Percentiles rank a stretch among this genome's conserved stretches.
phyloP scores from a whole-genome alignment of 441 rosid genomes.

The Gossypium gossypioides region DNA sequence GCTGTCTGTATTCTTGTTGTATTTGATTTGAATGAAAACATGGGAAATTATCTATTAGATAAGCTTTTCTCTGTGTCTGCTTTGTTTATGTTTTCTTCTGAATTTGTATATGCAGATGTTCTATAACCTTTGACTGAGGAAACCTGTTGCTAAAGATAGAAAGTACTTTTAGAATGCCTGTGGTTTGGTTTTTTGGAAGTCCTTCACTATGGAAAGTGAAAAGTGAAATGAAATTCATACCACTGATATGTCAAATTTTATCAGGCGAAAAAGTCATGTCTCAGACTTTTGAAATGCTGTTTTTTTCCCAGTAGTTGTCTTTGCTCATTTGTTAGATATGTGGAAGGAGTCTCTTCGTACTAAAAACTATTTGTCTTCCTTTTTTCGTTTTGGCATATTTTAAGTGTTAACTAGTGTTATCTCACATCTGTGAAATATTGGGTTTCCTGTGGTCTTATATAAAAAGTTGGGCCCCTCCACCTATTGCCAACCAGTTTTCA shows the following conservation, averaged over 20 bases:
- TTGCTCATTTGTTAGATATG: neutral
- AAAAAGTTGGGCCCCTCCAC: neutral
- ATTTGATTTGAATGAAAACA: neutral
- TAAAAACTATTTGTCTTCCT: neutral
- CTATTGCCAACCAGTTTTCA: neutral
- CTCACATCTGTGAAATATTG: neutral
- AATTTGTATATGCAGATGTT: slow-evolving; percentile 2
- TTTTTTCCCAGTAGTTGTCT: neutral
- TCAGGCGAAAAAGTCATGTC: neutral
- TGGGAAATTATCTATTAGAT: neutral
- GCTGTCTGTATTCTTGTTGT: neutral
- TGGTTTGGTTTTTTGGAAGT: neutral
- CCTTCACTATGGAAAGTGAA: neutral
- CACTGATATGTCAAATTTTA: neutral
- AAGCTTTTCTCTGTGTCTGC: neutral
- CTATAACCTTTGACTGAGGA: neutral
- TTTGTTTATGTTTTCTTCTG: neutral
- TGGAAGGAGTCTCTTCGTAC: neutral
- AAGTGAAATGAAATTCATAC: neutral
- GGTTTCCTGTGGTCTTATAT: neutral
- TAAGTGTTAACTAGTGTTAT: neutral
- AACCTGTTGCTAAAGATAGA: neutral
- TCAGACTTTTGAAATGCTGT: neutral
- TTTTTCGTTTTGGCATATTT: neutral
- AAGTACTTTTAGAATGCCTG: neutral